phyloP scores from a whole-genome alignment of 2,329 filamentous ascomycete genomes.

The Geosmithia putterillii region DNA sequence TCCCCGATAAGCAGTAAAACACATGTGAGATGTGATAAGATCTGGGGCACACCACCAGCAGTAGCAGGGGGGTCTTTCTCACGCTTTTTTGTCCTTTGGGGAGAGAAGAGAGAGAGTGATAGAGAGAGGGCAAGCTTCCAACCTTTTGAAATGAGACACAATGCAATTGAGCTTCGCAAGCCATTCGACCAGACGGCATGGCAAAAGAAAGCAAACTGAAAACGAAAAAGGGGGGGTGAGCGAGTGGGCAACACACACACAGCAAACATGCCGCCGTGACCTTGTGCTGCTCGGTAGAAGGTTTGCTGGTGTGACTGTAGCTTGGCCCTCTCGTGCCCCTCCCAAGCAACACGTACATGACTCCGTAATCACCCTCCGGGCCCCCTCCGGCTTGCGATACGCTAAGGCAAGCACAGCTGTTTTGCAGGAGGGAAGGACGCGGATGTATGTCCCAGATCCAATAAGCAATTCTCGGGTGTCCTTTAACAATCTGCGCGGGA shows the following conservation, averaged over 20 bases:
- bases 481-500: background rate
- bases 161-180: no score
- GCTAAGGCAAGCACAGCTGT: background rate
- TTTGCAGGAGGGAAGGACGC: background rate
- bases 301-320: background rate
- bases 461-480: background rate
- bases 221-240: background rate
- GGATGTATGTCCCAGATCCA: background rate
- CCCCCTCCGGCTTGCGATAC: background rate
- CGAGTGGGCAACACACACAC: background rate
- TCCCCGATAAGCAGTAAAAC: background rate
- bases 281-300: background rate
- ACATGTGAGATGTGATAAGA: slow-evolving; percentile 1
- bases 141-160: no score
- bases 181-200: no score
- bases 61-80: no score
- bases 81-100: no score
- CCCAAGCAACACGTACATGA: no score
- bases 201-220: background rate
- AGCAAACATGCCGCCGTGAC: background rate
- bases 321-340: no score
- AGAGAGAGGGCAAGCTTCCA: no score
- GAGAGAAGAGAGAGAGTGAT: no score
- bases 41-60: no score
- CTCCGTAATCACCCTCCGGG: no score